Conservation (phyloP, 2,329 filamentous ascomycete species). For the Sporothrix inflata region DNA sequence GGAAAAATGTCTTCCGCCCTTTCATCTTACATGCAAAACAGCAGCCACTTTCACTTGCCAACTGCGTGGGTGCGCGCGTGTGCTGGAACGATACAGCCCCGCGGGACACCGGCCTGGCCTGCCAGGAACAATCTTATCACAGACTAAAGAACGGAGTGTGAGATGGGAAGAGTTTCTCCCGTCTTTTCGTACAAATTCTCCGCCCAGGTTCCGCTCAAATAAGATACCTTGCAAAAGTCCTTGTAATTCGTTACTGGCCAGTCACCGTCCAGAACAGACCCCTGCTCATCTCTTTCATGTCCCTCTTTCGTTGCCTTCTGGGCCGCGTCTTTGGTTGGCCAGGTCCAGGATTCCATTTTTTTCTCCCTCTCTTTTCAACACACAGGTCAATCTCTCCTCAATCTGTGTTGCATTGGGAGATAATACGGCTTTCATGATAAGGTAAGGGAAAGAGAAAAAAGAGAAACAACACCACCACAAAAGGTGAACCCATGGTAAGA, state of each 20-base stretch:
- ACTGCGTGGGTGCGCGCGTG: not conserved
- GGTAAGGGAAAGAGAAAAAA: not conserved
- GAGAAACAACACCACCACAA: conserved; percentile 4
- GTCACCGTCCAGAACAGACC: not conserved
- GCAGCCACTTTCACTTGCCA: not conserved
- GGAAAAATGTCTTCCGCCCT: not conserved
- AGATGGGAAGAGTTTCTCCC: not conserved
- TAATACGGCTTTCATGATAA: not conserved
- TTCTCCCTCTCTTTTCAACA: not conserved
- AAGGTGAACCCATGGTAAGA: not conserved
- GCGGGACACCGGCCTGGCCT: not conserved
- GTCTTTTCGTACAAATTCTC: not conserved
- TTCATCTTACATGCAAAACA: not conserved
- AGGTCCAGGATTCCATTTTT: not conserved
- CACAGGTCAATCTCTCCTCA: not conserved
- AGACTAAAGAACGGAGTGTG: not conserved
- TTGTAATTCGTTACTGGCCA: conserved; percentile 4
- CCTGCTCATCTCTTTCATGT: conserved; percentile 1
- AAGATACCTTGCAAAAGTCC: not conserved
- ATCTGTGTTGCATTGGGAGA: not conserved
- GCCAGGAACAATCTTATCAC: conserved; percentile 1
- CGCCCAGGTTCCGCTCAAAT: not conserved
- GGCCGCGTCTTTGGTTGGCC: not conserved
- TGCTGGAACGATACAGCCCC: not conserved
- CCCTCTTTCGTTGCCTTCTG: conserved; percentile 1